Evolutionary conservation across 306 rosid species (phyloP).

Genomic region (Quercus dentata): DNA sequence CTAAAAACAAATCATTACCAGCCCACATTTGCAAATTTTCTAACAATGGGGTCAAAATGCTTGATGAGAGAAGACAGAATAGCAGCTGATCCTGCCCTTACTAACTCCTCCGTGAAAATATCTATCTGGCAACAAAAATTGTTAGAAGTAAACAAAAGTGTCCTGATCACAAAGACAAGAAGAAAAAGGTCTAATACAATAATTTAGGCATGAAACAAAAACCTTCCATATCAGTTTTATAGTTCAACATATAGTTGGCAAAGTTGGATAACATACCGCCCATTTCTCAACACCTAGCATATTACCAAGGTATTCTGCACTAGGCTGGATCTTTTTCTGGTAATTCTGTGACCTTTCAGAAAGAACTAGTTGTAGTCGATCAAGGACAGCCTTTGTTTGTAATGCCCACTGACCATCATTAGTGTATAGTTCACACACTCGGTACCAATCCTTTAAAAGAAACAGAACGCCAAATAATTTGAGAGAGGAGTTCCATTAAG

Average conservation of each 20-base stretch:
- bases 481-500: slow-evolving; percentile 1
- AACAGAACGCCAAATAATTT: not conserved
- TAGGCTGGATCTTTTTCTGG: slow-evolving; percentile 31
- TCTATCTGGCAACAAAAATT: slow-evolving; percentile 25
- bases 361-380: slow-evolving; percentile 25
- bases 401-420: slow-evolving; percentile 34
- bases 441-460: slow-evolving; percentile 32
- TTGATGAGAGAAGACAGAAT: slow-evolving; percentile 27
- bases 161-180: too few relatives aligned
- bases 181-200: not conserved
- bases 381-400: slow-evolving; percentile 32
- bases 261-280: slow-evolving; percentile 17
- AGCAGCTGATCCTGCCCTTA: slow-evolving; percentile 31
- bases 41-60: slow-evolving; percentile 24
- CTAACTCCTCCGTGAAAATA: slow-evolving; percentile 30
- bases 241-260: not conserved
- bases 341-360: slow-evolving; percentile 30
- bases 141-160: not conserved
- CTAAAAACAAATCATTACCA: slow-evolving; percentile 10
- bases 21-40: slow-evolving; percentile 31
- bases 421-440: slow-evolving; percentile 14
- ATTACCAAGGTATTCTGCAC: slow-evolving; percentile 26
- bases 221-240: not conserved
- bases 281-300: slow-evolving; percentile 26
- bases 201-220: not conserved